Evolutionary conservation across 305 asterid genomes (phyloP).

Genomic region (Solanum chacoense): DNA sequence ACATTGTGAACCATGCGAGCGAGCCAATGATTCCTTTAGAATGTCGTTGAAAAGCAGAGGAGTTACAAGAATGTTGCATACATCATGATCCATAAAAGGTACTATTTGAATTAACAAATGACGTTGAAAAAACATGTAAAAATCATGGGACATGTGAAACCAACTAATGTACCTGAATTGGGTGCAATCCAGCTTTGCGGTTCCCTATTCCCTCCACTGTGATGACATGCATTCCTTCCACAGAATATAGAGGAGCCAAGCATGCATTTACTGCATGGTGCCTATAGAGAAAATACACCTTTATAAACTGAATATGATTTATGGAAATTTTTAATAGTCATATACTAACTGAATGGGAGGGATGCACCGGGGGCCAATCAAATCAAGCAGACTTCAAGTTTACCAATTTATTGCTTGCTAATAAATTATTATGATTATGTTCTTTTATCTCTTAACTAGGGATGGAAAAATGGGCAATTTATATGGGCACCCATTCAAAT

Average conservation of each 20-base stretch:
- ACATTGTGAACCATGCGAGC: conserved; percentile 88
- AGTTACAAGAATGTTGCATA: neutral
- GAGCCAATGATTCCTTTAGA: conserved; percentile 77
- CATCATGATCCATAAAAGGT: neutral
- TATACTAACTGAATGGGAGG: neutral
- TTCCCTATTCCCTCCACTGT: conserved; percentile 92
- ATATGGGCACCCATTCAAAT: too few species aligned
- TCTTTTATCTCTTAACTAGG: neutral
- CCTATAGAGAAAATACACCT: conserved; percentile 25
- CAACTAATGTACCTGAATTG: conserved; percentile 60
- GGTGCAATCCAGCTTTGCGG: conserved; percentile 71
- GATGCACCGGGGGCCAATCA: neutral
- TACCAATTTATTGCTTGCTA: neutral
- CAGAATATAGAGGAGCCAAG: conserved; percentile 91
- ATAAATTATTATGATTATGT: neutral
- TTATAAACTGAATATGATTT: neutral
- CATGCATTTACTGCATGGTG: conserved; percentile 83
- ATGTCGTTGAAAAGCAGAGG: conserved; percentile 9
- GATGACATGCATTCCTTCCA: conserved; percentile 95
- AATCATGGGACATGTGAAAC: neutral
- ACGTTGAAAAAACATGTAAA: neutral
- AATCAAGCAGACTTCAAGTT: neutral
- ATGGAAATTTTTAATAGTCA: neutral
- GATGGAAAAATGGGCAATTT: too few species aligned
- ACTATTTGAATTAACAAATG: neutral